Conservation (phyloP, 345 rosid species). For the Combretum micranthum region DNA sequence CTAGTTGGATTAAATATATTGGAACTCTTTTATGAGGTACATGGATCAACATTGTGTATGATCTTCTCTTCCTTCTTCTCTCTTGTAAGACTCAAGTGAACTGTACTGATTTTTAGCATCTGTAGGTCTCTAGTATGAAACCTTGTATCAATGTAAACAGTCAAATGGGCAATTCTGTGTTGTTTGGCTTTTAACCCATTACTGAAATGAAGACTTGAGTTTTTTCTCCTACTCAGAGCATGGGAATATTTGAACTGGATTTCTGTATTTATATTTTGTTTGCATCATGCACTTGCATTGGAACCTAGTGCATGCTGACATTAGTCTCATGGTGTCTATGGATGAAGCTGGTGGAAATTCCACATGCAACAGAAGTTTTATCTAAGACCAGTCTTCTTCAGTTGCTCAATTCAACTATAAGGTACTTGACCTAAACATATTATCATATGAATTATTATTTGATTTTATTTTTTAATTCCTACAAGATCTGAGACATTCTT, state of each 20-base stretch:
- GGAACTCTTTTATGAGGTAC: constrained; percentile 88
- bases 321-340: constrained; percentile 4
- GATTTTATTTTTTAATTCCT: too few relatives aligned
- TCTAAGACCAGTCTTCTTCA: constrained; percentile 60
- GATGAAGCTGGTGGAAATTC: constrained; percentile 64
- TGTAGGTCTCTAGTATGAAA: too few relatives aligned
- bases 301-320: background rate
- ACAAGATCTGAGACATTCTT: background rate
- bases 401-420: constrained; percentile 56
- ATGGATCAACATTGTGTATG: constrained; percentile 10
- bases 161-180: too few relatives aligned
- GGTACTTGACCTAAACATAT: constrained; percentile 32
- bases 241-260: too few relatives aligned
- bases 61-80: background rate
- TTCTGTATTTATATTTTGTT: too few relatives aligned
- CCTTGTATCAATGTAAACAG: too few relatives aligned
- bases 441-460: constrained; percentile 2
- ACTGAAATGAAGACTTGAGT: too few relatives aligned
- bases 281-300: background rate
- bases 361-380: constrained; percentile 68
- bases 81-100: background rate
- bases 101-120: too few relatives aligned
- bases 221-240: too few relatives aligned
- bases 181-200: too few relatives aligned
- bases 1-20: constrained; percentile 58